Evolutionary conservation across 768 basidiomycete genomes (phyloP).

Genomic region (Artomyces pyxidatus): DNA sequence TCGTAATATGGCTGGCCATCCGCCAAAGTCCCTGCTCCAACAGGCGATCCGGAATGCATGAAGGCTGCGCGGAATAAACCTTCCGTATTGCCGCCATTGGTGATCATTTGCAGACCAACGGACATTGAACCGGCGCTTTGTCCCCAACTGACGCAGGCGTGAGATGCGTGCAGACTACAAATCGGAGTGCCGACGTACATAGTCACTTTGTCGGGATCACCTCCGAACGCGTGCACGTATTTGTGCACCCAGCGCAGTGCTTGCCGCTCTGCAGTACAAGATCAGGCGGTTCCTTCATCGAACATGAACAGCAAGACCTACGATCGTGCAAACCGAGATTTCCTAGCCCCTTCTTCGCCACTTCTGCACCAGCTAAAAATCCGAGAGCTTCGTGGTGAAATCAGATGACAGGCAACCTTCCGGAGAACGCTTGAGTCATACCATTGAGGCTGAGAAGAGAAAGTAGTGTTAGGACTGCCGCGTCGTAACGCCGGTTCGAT

Average conservation of each 20-base stretch:
- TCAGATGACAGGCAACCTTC: not conserved
- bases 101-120: conserved; percentile 23
- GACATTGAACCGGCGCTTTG: conserved; percentile 32
- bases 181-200: conserved; percentile 9
- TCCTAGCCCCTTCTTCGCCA: conserved; percentile 8
- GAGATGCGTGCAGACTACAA: not conserved
- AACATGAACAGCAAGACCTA: not conserved
- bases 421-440: not conserved
- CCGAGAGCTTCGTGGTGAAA: conserved; percentile 10
- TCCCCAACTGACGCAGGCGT: conserved; percentile 20
- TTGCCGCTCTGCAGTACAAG: conserved; percentile 18
- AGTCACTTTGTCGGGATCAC: conserved; percentile 28
- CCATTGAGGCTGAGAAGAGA: not conserved
- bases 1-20: conserved; percentile 38
- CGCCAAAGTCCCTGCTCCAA: conserved; percentile 12
- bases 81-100: conserved; percentile 16
- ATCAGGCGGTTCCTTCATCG: not conserved
- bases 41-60: conserved; percentile 21
- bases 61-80: conserved; percentile 19
- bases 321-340: conserved; percentile 16
- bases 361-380: conserved; percentile 12
- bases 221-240: conserved; percentile 33
- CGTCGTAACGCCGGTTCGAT: not conserved
- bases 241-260: conserved; percentile 34
- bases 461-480: not conserved